Evolutionary conservation across 2,329 filamentous ascomycete species (phyloP).

Genomic region (Ophiostoma montium): DNA sequence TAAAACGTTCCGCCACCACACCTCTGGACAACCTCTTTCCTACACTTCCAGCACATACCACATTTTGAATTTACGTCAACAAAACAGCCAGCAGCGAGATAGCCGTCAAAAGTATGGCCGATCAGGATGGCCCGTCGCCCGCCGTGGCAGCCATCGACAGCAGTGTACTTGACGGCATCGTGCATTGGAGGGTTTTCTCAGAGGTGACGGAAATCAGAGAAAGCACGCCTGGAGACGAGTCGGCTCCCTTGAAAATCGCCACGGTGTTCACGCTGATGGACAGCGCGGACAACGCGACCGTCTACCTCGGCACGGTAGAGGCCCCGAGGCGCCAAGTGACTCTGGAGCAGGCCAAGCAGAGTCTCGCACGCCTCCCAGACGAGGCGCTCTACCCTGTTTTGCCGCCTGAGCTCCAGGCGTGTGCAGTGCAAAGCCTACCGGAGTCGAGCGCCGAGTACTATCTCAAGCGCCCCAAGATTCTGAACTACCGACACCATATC

Average conservation of each 20-base stretch:
- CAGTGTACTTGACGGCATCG: neutral
- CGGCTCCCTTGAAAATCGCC: neutral
- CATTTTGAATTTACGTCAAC: no score
- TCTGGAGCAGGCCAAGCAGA: neutral
- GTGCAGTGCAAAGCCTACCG: neutral
- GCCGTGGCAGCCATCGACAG: neutral
- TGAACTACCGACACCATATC: neutral
- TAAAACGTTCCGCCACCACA: no score
- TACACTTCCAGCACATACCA: no score
- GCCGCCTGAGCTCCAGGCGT: neutral
- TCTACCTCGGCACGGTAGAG: neutral
- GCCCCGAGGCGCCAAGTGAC: neutral
- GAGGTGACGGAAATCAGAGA: neutral
- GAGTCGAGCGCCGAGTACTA: neutral
- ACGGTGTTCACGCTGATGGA: neutral
- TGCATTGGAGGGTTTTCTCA: neutral
- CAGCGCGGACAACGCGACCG: neutral
- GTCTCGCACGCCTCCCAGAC: neutral
- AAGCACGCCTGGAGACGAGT: neutral
- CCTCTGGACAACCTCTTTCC: no score
- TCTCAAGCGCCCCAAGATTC: neutral
- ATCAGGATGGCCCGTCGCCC: neutral
- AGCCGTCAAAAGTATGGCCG: neutral
- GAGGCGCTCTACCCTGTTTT: neutral
- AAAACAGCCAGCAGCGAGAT: no score